Percentiles rank a stretch among this genome's conserved stretches.
Conservation (phyloP, 1,284 basidiomycete species). For the Fistulinella cinereoalba region DNA sequence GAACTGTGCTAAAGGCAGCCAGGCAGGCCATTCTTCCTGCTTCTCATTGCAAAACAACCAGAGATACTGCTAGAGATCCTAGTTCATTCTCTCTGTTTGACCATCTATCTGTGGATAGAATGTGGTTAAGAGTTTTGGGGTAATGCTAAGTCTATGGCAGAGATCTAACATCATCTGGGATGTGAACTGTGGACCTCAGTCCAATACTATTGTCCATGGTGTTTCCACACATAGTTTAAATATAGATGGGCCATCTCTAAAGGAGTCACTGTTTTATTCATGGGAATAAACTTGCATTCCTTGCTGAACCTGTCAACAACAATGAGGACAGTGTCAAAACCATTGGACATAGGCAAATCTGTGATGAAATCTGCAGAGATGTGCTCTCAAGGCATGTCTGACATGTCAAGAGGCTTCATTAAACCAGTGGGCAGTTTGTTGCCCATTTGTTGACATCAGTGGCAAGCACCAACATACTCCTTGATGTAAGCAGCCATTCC, state of each 20-base stretch:
- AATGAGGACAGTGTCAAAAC: not conserved
- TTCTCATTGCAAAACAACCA: not conserved
- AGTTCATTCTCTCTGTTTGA: not conserved
- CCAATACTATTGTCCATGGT: not conserved
- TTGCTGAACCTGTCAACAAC: not conserved
- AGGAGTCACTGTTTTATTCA: not conserved
- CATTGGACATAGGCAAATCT: not conserved
- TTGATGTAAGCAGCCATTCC: not conserved
- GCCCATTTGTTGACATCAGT: not conserved
- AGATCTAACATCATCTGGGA: not conserved
- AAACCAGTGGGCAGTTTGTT: not conserved
- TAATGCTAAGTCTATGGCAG: not conserved
- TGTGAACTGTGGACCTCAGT: not conserved
- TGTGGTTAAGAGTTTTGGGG: not conserved
- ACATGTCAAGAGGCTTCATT: not conserved
- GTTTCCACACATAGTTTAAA: not conserved
- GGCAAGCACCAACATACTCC: not conserved
- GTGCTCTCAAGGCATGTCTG: not conserved
- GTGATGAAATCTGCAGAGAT: not conserved
- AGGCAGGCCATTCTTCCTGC: not conserved
- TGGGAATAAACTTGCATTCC: not conserved
- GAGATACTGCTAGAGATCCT: not conserved
- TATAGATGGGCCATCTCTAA: not conserved
- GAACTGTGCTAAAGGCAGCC: not conserved
- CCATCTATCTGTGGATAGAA: not conserved